phyloP scores from a whole-genome alignment of 164 flowering plant species.

The Vitis amurensis region DNA sequence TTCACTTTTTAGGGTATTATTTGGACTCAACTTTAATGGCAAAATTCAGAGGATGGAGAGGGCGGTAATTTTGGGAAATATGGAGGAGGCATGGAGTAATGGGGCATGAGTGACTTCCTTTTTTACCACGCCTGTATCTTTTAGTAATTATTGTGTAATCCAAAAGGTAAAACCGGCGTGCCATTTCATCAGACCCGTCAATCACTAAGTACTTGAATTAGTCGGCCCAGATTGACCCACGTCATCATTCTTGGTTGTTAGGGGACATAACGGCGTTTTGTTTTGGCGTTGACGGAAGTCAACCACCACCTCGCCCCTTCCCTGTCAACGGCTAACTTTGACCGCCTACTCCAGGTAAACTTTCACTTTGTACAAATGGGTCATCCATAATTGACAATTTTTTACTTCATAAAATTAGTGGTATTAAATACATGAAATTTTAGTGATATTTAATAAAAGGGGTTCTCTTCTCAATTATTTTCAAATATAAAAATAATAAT shows the following conservation, averaged over 20 bases:
- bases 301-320: conserved; percentile 5
- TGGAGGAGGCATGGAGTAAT: neutral
- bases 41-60: too few relatives aligned
- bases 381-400: too few relatives aligned
- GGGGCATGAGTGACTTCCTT: conserved; percentile 14
- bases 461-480: too few relatives aligned
- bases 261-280: conserved; percentile 21
- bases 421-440: too few relatives aligned
- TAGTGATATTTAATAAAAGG: too few relatives aligned
- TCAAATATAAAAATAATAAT: too few relatives aligned
- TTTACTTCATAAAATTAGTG: too few relatives aligned
- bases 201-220: neutral
- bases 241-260: conserved; percentile 9
- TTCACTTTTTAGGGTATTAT: too few relatives aligned
- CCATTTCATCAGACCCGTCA: conserved; percentile 9
- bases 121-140: conserved; percentile 26
- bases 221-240: conserved; percentile 7
- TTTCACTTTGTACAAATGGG: too few relatives aligned
- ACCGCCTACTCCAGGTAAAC: too few relatives aligned
- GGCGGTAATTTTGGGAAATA: neutral
- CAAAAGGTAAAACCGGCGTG: conserved; percentile 8
- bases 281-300: conserved; percentile 14
- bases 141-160: conserved; percentile 16
- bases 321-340: conserved; percentile 3
- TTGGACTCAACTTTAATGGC: too few relatives aligned